These are phyloP conservation scores for Elaeagnus macrophylla DNA, from an alignment of 306 rosid species.

Conservation along the genomic window DNA sequence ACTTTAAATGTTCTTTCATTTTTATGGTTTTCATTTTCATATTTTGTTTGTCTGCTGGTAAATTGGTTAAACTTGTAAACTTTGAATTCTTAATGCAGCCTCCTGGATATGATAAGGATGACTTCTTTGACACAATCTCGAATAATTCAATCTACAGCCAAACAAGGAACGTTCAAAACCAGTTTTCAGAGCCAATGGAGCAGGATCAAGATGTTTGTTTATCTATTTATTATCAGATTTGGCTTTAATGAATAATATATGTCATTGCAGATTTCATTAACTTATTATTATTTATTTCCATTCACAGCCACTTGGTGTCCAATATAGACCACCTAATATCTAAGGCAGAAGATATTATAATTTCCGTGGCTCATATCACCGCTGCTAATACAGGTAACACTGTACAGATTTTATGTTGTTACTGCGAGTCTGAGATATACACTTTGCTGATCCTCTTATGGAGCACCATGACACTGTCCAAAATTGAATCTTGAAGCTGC, in stretches of 20 bases:
- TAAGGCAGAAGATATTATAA: too few relatives aligned
- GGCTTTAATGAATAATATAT: too few relatives aligned
- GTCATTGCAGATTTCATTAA: background rate
- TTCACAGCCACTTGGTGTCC: constrained; percentile 51
- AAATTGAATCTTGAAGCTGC: constrained; percentile 8
- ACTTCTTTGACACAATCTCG: constrained; percentile 72
- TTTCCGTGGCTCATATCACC: constrained; percentile 29
- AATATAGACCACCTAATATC: constrained; percentile 34
- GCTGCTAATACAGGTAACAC: constrained; percentile 43
- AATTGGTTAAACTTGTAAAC: constrained; percentile 3
- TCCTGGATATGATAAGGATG: constrained; percentile 53
- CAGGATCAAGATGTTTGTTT: constrained; percentile 12
- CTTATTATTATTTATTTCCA: constrained; percentile 5
- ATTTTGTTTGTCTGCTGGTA: background rate
- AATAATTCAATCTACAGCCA: constrained; percentile 47
- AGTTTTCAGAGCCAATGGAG: constrained; percentile 40
- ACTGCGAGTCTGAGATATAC: constrained; percentile 3
- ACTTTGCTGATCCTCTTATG: constrained; percentile 9
- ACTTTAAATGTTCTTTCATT: constrained; percentile 6
- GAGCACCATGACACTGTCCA: constrained; percentile 6
- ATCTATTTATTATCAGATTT: too few relatives aligned
- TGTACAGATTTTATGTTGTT: constrained; percentile 19
- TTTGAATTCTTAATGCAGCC: constrained; percentile 37
- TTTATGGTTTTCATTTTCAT: constrained; percentile 1
- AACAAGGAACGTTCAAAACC: constrained; percentile 36